These are phyloP conservation scores for Nemania serpens DNA, from an alignment of 2,329 filamentous ascomycete species.

Conservation along the genomic window DNA sequence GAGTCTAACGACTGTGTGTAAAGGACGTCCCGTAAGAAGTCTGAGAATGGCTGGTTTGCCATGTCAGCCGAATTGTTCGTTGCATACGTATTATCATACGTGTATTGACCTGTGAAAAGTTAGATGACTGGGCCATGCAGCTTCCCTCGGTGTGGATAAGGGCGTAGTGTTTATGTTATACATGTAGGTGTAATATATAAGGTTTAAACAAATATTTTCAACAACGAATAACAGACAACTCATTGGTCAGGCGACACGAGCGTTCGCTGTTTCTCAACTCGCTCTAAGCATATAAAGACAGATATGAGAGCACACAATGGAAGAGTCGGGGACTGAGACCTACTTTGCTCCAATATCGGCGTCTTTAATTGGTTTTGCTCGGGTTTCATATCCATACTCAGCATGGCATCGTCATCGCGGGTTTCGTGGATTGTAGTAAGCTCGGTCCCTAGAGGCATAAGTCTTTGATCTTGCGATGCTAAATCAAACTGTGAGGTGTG, in stretches of 20 bases:
- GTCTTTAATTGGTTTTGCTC: constrained; percentile 45
- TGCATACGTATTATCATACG: constrained; percentile 25
- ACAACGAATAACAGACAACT: neutral
- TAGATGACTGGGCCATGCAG: constrained; percentile 10
- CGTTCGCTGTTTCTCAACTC: neutral
- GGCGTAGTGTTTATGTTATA: neutral
- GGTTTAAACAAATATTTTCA: neutral
- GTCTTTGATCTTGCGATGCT: constrained; percentile 30
- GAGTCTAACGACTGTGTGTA: constrained; percentile 51
- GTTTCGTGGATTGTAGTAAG: constrained; percentile 34
- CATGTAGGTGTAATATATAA: neutral
- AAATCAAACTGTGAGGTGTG: constrained; percentile 14
- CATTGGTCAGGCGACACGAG: neutral
- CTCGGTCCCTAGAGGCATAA: constrained; percentile 16
- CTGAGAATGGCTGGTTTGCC: constrained; percentile 50
- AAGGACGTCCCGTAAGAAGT: constrained; percentile 57
- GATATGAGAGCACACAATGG: neutral
- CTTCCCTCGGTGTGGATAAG: neutral
- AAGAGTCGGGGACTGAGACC: constrained; percentile 13
- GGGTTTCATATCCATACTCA: constrained; percentile 36
- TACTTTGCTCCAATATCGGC: constrained; percentile 40
- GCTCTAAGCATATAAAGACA: neutral
- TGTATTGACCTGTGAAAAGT: constrained; percentile 21
- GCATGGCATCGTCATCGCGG: constrained; percentile 35
- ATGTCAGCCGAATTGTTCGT: constrained; percentile 36